Base-by-base conservation (phyloP, 495 filamentous ascomycete species). In the Penicillium taxi region DNA sequence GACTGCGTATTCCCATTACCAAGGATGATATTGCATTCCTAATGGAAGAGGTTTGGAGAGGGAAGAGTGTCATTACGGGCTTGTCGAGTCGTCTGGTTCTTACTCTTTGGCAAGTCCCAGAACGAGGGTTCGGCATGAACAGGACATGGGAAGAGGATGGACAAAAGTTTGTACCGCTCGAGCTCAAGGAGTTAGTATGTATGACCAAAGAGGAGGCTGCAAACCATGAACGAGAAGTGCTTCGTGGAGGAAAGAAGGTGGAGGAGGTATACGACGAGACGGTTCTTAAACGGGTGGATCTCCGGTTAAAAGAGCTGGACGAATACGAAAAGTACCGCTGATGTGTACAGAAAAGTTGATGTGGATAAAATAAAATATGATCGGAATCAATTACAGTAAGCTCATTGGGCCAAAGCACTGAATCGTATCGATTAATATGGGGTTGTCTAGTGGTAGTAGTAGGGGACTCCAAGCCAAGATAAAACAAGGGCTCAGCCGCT, bases 161-260 rank as follows among this genome's bases (percentile, higher is more conserved):
- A 19, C 88, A 96, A 55, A 85, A 81, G 42, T 74, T 72, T 17
- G 69, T 79, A 5, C 72, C 70, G 13, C 40, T 94, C 6, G 54
- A 68, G 29, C 53, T 88, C 37, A 70, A 70, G 16, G 80, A 95
- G 19, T 57, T 99, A 22, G 91, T 96, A 4, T 84, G 84, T 48
- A 87, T 99, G 87, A 96, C 93, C 6, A 96, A 91, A 59, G 90
- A 96, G 41, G 91, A 96, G 56, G 81, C 79, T n/a, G 64, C 71
- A 8, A 67, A 69, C 35, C 91, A 98, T 53, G 84, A 90, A 52
- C 79, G 77, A 44, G 75, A 86, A 50, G 75, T 95, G 11, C 56
- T 96, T n/a, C 77, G 70, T 43, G 85, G 72, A 1, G 69, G 64
- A 4, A 84, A 81, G 67, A 66, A 33, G 9, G 70, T 70, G 7